Evolutionary conservation across 345 rosid species (phyloP).

Genomic region (Acer campestre): DNA sequence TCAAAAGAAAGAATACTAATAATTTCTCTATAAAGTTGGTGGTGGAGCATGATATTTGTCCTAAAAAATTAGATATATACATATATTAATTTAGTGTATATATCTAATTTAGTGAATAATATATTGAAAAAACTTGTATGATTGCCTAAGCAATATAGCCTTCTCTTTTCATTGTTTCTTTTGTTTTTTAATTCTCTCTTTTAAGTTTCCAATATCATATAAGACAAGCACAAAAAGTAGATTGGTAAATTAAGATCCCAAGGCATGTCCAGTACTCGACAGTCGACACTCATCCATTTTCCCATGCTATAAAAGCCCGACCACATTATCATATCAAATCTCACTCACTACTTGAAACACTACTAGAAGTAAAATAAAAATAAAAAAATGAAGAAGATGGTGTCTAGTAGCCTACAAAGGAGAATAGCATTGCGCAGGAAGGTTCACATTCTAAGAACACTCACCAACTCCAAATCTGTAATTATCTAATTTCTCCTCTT

Average conservation of each 20-base stretch:
- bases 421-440: slow-evolving; percentile 45
- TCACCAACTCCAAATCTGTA: slow-evolving; percentile 57
- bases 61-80: no score
- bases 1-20: no score
- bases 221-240: slow-evolving; percentile 30
- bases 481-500: background rate
- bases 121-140: background rate
- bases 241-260: slow-evolving; percentile 42
- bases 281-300: slow-evolving; percentile 10
- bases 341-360: slow-evolving; percentile 12
- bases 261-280: slow-evolving; percentile 16
- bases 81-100: no score
- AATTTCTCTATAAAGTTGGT: no score
- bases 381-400: slow-evolving; percentile 41
- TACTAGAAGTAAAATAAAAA: background rate
- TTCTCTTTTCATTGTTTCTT: background rate
- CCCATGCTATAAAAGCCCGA: slow-evolving; percentile 39
- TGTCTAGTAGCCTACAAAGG: slow-evolving; percentile 42
- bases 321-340: slow-evolving; percentile 19
- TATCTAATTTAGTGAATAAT: no score
- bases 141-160: background rate
- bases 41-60: no score
- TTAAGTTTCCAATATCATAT: slow-evolving; percentile 30
- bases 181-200: background rate
- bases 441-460: slow-evolving; percentile 49